Evolutionary conservation across 345 rosid genomes (phyloP), one percentile per base, ranked within the genome.

Genomic region (Camelina laxa): DNA sequence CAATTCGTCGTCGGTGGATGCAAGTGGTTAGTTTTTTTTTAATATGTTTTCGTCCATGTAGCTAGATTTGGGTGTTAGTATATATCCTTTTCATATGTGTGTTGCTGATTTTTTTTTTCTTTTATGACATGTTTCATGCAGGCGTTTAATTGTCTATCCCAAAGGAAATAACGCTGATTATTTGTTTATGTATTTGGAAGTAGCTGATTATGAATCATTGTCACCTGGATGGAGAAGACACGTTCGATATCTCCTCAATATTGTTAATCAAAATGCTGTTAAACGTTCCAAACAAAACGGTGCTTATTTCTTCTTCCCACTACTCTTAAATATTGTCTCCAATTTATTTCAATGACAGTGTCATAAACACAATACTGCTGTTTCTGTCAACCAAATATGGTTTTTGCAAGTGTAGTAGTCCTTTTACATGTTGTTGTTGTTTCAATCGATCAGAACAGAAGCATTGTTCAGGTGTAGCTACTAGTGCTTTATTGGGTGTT

Each of bases 191-290:
- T 88, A 81, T 72, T 62, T 91, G 42, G 94, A 89, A 79, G 98
- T 88, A 55, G 93, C 89, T 0, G 89, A 89, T 77, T 83, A 88
- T 39, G 16, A 70, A 7, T 57, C 86, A 10, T 59, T 93, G 78
- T 84, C 97, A 1, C 73, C 82, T 67, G 96, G 92, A 63, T 89
- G 96, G 97, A 88, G 85, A 80, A 82, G 96, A 86, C 79, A 82
- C 30, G 86, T 84, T 0, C 87, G 82, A 54, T 93, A 85, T 68
- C 81, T 83, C 75, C 78, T 91, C 75, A 82, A 80, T 30, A 82
- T 93, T 42, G 82, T 89, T 13, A 89, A 91, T 74, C 92, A 85
- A n/a, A 42, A 65, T 2, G 7, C 72, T 1, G 27, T 15, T 7
- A 65, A 65, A 42, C 50, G 45, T 7, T 74, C 30, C 19, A 56